phyloP scores from a whole-genome alignment of 805 yeast species.

The Candida gorgasii region DNA sequence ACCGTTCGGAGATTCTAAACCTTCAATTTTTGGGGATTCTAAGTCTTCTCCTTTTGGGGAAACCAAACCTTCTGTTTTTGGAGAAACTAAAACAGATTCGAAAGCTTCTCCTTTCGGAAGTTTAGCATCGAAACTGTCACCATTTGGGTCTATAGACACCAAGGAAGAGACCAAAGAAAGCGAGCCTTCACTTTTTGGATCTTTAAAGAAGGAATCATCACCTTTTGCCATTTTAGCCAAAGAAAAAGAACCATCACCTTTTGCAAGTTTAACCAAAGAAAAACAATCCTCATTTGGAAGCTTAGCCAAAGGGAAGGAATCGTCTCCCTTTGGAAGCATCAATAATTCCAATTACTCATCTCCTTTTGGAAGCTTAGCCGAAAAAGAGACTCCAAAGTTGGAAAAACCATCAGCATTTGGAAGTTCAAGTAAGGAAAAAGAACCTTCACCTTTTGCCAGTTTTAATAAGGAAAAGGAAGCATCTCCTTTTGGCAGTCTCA shows the following conservation, averaged over 20 bases:
- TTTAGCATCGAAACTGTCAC: constrained; percentile 8
- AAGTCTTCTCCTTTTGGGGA: not conserved
- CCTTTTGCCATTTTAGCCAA: constrained; percentile 1
- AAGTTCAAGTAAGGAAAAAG: constrained; percentile 8
- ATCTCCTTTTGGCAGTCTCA: constrained; percentile 2
- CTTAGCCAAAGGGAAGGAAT: not conserved
- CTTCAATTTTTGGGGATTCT: not conserved
- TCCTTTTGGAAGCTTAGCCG: constrained; percentile 4
- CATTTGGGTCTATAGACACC: constrained; percentile 6
- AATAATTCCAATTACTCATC: not conserved
- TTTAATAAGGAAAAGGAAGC: not conserved
- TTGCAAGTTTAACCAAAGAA: not conserved
- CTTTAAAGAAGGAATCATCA: constrained; percentile 3
- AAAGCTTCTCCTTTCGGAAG: constrained; percentile 11
- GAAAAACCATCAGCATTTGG: constrained; percentile 20
- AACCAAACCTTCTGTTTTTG: constrained; percentile 2
- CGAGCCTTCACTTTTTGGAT: constrained; percentile 13
- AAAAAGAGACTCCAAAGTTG: no score
- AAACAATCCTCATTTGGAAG: not conserved
- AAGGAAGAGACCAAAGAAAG: not conserved
- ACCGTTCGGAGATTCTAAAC: constrained; percentile 15
- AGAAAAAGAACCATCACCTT: not conserved
- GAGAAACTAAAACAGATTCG: constrained; percentile 1
- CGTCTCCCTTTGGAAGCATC: constrained; percentile 13
- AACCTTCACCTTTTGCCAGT: constrained; percentile 10